Evolutionary conservation across 106 monocot genomes (phyloP), one percentile per base, ranked within the genome.

Genomic region (Alisma plantagoaquatica): DNA sequence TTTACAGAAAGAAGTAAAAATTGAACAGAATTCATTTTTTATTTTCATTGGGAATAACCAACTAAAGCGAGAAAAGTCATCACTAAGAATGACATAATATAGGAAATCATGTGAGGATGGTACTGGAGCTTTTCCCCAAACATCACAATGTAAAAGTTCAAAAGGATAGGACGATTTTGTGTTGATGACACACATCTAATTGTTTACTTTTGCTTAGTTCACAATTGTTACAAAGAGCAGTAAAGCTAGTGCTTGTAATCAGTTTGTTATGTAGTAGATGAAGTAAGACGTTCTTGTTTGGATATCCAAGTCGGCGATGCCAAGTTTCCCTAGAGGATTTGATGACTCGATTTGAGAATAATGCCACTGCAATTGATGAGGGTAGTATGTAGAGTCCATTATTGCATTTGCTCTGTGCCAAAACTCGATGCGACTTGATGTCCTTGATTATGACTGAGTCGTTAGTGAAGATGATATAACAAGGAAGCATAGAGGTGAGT

Each of bases 61-160:
- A 10, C 10, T 28, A 41, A 51, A 63, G 33, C 50, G 19, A 20
- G 29, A 33, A 46, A 29, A 64, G 22, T 64, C 63, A 53, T 64
- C 63, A 33, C 49, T 23, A 50, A 62, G 45, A 23, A 3, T 25
- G 2, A 43, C 59, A 59, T 41, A 59, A 17, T 59, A 59, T 44
- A 23, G 6, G 5, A 15, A 25, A 16, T 2, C 0, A 1, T 15
- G 8, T 11, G 12, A 10, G 2, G 20, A 59, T 7, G 27, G 2
- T 17, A 43, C 19, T 15, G 42, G n/a, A 12, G 59, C 42, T 15
- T 41, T 10, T 3, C 59, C 43, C 59, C 59, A 59, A 6, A 59
- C 5, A 3, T 59, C 41, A 14, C 15, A 46, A 18, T 46, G 46
- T 6, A 46, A 0, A 18, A 18, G 0, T 18, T 46, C 46, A 46